Base-by-base conservation (phyloP, 352 stramenopile genomes). In the Phytophthora foliorum region DNA sequence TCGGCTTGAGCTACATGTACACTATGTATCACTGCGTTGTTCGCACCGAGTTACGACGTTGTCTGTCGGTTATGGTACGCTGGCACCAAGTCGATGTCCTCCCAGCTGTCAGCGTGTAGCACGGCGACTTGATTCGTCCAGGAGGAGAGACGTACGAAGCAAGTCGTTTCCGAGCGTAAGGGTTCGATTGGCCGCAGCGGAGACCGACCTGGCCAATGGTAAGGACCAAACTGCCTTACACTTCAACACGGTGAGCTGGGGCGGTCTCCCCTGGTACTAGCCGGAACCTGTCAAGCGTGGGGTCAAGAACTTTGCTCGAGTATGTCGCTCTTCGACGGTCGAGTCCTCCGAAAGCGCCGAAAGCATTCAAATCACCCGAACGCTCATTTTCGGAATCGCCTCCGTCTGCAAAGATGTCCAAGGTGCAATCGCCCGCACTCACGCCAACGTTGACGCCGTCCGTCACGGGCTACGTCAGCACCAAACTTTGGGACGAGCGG, bases 401-500 rank as follows among this genome's bases (percentile, higher is more conserved):
- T 51, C 39, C 49, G 34, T 8, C 53, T 54, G 36, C 54, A 22
- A 64, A 60, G 25, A 74, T 74, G 66, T 58, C 36, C 29, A 69
- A 67, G n/a, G 54, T 44, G 21, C 54, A 56, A 32, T 75, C 60
- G 0, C 67, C 60, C 4, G 27, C 32, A 14, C 54, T 66, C 48
- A 70, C 67, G 14, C 67, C 59, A 21, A 61, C 65, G 29, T 34
- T 52, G 22, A 61, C 60, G 22, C 46, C 67, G 19, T 61, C 54
- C 24, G 52, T 69, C 9, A 59, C 54, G 2, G 32, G 59, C 16
- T 71, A 75, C 48, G 25, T 67, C 49, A 75, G 46, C 54, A 65
- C 60, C 14, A 75, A 75, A 27, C 49, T 70, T 16, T 88, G 79
- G 79, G 81, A 88, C 42, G 67, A 73, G 10, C 76, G 80, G 10